phyloP scores from a whole-genome alignment of 371 early-diverging fungal genomes.

The Dinochytrium kinnereticum region DNA sequence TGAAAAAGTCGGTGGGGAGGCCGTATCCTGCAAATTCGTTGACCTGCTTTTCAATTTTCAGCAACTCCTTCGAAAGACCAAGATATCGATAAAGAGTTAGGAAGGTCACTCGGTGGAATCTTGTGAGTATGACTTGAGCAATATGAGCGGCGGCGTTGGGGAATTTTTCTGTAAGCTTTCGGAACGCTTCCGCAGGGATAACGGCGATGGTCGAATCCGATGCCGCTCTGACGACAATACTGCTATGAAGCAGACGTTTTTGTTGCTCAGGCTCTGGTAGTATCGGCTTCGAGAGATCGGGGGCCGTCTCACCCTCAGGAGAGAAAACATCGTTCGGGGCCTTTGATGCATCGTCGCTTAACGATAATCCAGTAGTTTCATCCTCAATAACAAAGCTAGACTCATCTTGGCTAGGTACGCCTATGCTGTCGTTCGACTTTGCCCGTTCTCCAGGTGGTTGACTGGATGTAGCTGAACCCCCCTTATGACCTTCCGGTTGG shows the following conservation, averaged over 20 bases:
- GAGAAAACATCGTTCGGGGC: not conserved
- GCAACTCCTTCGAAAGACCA: constrained; percentile 85
- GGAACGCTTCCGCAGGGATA: constrained; percentile 94
- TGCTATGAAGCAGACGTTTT: constrained; percentile 31
- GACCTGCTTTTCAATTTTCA: constrained; percentile 78
- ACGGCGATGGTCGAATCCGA: constrained; percentile 91
- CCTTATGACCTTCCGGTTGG: too few species aligned
- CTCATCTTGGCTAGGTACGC: too few species aligned
- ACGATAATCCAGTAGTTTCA: not conserved
- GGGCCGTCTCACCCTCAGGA: not conserved
- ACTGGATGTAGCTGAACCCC: too few species aligned
- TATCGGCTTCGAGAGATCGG: not conserved
- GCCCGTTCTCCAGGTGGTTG: too few species aligned
- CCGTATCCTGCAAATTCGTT: constrained; percentile 72
- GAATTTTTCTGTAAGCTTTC: constrained; percentile 83
- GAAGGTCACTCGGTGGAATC: constrained; percentile 95
- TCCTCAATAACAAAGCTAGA: not conserved
- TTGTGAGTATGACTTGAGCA: constrained; percentile 91
- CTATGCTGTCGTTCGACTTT: too few species aligned
- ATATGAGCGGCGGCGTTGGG: constrained; percentile 95
- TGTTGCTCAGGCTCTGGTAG: not conserved
- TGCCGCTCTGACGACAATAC: constrained; percentile 84
- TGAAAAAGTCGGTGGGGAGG: constrained; percentile 62
- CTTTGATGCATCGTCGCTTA: not conserved
- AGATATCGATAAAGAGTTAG: constrained; percentile 90